These are phyloP conservation scores for Podospora pseudocomata DNA, from an alignment of 495 filamentous ascomycete species.

Conservation along the genomic window DNA sequence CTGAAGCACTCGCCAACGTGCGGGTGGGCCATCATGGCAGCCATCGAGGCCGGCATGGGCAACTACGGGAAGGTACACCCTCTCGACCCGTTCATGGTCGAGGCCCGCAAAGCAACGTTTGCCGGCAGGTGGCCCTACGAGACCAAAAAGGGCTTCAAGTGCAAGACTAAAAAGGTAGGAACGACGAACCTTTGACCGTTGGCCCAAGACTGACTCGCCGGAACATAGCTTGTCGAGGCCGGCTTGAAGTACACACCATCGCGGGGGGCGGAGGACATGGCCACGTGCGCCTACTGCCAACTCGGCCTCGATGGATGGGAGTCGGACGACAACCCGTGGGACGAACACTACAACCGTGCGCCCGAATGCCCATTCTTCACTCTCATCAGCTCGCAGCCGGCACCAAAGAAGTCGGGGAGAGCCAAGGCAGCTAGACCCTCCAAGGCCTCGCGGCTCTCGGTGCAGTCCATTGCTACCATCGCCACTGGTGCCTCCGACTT, in stretches of 20 bases:
- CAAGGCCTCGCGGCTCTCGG: conserved; percentile 67
- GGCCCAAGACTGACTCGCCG: background rate
- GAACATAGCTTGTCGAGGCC: conserved; percentile 72
- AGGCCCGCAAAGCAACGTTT: conserved; percentile 80
- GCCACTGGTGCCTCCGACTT: conserved; percentile 49
- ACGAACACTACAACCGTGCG: conserved; percentile 79
- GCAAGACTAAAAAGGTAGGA: conserved; percentile 78
- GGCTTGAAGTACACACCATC: conserved; percentile 93
- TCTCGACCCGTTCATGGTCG: conserved; percentile 59
- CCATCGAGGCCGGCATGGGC: conserved; percentile 62
- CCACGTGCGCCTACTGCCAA: conserved; percentile 82
- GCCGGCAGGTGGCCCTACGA: conserved; percentile 81
- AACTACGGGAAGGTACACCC: conserved; percentile 70
- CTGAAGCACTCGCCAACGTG: conserved; percentile 75
- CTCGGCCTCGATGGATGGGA: conserved; percentile 90
- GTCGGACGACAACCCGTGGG: conserved; percentile 79
- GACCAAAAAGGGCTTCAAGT: conserved; percentile 78
- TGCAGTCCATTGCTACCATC: conserved; percentile 60
- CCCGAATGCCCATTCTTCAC: conserved; percentile 80
- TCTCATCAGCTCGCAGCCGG: conserved; percentile 42
- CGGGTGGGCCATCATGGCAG: conserved; percentile 80
- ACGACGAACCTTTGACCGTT: background rate
- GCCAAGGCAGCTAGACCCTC: conserved; percentile 57
- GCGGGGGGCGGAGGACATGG: conserved; percentile 74
- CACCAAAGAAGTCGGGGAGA: conserved; percentile 49